Evolutionary conservation across 1,139 yeast species (phyloP).

Genomic region (Blastobotrys serpentis): DNA sequence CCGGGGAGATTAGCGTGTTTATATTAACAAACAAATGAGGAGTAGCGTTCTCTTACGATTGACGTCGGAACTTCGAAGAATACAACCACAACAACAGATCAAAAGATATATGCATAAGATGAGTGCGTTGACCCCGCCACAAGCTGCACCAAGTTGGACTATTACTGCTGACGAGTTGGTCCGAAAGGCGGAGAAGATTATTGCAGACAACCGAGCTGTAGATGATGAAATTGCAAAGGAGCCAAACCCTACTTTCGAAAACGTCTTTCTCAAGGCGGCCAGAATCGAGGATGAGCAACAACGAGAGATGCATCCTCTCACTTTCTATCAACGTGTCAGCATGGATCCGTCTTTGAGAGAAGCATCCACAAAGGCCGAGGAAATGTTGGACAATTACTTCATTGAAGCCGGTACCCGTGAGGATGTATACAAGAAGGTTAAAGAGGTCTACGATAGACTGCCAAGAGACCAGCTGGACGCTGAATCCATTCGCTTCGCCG

Average conservation of each 20-base stretch:
- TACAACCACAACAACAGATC: slow-evolving; percentile 2
- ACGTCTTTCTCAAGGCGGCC: slow-evolving; percentile 53
- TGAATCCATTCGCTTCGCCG: slow-evolving; percentile 58
- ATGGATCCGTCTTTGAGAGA: slow-evolving; percentile 61
- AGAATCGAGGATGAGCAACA: slow-evolving; percentile 49
- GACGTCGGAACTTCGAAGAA: slow-evolving; percentile 1
- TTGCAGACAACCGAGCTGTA: slow-evolving; percentile 46
- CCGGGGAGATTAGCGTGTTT: too few relatives aligned
- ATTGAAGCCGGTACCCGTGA: slow-evolving; percentile 66
- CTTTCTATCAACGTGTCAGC: slow-evolving; percentile 71
- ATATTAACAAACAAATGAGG: slow-evolving; percentile 6
- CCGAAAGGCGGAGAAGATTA: slow-evolving; percentile 46
- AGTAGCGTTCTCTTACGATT: slow-evolving; percentile 4
- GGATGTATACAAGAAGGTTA: slow-evolving; percentile 63
- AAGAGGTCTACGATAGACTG: slow-evolving; percentile 47
- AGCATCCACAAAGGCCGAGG: slow-evolving; percentile 65
- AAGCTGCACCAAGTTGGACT: slow-evolving; percentile 60
- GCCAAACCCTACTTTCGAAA: slow-evolving; percentile 53
- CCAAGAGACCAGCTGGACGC: slow-evolving; percentile 43
- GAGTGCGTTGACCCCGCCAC: slow-evolving; percentile 39
- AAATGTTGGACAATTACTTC: slow-evolving; percentile 51
- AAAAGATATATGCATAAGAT: slow-evolving; percentile 10
- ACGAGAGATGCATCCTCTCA: slow-evolving; percentile 49
- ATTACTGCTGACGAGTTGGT: slow-evolving; percentile 54
- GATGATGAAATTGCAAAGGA: slow-evolving; percentile 56